Evolutionary conservation across 208 protist species (phyloP).

Genomic region (Wallacemonas sp.): DNA sequence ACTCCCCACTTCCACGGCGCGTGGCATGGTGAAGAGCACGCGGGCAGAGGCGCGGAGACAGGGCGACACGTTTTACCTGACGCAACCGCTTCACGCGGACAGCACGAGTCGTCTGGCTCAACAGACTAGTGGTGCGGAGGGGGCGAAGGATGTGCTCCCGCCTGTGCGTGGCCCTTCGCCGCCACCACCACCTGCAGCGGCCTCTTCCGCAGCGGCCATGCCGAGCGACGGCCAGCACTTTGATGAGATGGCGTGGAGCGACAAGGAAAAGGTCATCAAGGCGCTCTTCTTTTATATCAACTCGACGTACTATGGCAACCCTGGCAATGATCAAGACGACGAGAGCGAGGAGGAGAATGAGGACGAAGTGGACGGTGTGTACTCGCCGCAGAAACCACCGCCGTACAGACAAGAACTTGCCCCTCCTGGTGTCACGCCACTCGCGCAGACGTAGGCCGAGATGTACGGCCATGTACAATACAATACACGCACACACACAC

Average conservation of each 20-base stretch:
- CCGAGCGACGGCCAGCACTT: conserved; percentile 34
- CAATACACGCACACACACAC: conserved; percentile 1
- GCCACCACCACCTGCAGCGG: background rate
- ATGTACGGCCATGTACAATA: background rate
- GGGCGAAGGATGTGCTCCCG: background rate
- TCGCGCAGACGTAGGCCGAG: too few species aligned
- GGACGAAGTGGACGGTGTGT: background rate
- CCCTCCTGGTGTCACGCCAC: background rate
- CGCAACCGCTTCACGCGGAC: conserved; percentile 7
- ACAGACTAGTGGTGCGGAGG: background rate
- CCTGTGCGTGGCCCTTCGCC: background rate
- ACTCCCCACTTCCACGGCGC: too few species aligned
- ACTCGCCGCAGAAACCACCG: background rate
- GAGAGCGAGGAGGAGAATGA: background rate
- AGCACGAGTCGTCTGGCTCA: background rate
- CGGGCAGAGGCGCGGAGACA: too few species aligned
- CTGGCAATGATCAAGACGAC: background rate
- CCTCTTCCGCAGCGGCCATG: background rate
- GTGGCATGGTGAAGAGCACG: too few species aligned
- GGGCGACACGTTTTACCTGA: conserved; percentile 17
- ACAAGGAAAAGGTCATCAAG: conserved; percentile 89
- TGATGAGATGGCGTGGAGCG: conserved; percentile 66
- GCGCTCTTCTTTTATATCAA: conserved; percentile 84
- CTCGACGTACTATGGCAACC: conserved; percentile 50
- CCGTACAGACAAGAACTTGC: background rate